Evolutionary conservation across 108 stramenopile species (phyloP).

Genomic region (Skeletonema grethae): DNA sequence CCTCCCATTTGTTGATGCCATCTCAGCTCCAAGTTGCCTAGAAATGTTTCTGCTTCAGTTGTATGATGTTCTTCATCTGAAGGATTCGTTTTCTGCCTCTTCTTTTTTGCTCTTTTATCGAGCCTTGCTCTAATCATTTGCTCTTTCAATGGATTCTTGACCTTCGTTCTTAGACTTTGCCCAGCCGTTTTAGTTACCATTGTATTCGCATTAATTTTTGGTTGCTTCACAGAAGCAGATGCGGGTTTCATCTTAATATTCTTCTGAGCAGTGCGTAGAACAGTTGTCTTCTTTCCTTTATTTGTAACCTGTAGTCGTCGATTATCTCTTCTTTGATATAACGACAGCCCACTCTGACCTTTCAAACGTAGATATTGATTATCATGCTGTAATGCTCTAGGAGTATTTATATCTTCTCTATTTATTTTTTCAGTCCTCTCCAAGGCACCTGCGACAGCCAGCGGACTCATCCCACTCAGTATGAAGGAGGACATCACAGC

Average conservation of each 20-base stretch:
- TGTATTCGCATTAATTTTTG: neutral
- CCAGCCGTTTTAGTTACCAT: neutral
- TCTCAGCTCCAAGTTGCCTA: neutral
- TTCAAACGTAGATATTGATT: neutral
- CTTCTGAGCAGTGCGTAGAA: neutral
- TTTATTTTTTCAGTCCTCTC: neutral
- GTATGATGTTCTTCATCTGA: neutral
- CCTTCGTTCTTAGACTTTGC: neutral
- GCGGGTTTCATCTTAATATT: neutral
- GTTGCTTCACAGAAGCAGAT: neutral
- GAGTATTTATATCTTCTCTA: neutral
- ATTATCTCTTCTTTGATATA: neutral
- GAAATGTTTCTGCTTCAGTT: neutral
- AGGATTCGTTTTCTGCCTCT: neutral
- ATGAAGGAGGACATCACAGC: neutral
- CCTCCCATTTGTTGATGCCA: neutral
- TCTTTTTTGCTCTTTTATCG: neutral
- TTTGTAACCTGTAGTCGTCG: neutral
- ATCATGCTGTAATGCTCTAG: neutral
- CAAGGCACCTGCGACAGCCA: neutral
- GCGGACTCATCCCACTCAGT: neutral
- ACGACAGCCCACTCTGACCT: neutral
- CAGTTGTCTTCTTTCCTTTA: neutral
- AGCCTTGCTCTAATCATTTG: constrained; percentile 1
- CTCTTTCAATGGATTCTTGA: constrained; percentile 3